Base-by-base conservation (phyloP, 169 alveolate species). In the Theileria sp. region DNA sequence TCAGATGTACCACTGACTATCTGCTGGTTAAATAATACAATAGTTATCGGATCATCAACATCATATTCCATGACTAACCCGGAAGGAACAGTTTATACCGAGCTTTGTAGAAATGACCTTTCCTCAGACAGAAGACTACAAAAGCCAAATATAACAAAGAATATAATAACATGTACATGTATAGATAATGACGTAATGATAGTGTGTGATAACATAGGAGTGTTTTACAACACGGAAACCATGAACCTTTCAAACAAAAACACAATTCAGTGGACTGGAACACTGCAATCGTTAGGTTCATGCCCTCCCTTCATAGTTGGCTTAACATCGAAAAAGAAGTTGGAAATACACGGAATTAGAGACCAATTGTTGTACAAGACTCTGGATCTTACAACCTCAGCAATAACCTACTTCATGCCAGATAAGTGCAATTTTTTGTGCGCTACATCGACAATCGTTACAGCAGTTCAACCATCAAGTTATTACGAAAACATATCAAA, bases 241-340 rank as follows among this genome's bases (percentile, higher is more conserved):
- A 17, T 77, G 81, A 75, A 67, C 66, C 60, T 84, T 32, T 84
- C 90, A 58, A 28, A 70, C 72, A 84, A 77, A 21, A 84, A 84
- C 75, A 84, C 87, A 0, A 84, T 84, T 15, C 86, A 68, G 44
- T 84, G 90, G 90, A 56, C 81, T 26, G 75, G 75, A 54, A 19
- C 60, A 5, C 79, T 84, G 51, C 76, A 44, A 50, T 76, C 81
- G 9, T 64, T 84, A 50, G 90, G 90, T 6, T 77, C 75, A 28
- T 76, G 38, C 23, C 87, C 90, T 17, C 90, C 90, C 71, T 84
- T 70, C 75, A 74, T 84, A n/a, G 61, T 84, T 7, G 90, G 90
- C 30, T 21, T 84, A 8, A 72, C 86, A 10, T 67, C 71, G 56
- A 77, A 84, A 21, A n/a, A 68, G 51, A 28, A 66, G 65, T 54